Evolutionary conservation across 2,329 filamentous ascomycete species (phyloP).

Genomic region (Torrubiella hemipterigena): DNA sequence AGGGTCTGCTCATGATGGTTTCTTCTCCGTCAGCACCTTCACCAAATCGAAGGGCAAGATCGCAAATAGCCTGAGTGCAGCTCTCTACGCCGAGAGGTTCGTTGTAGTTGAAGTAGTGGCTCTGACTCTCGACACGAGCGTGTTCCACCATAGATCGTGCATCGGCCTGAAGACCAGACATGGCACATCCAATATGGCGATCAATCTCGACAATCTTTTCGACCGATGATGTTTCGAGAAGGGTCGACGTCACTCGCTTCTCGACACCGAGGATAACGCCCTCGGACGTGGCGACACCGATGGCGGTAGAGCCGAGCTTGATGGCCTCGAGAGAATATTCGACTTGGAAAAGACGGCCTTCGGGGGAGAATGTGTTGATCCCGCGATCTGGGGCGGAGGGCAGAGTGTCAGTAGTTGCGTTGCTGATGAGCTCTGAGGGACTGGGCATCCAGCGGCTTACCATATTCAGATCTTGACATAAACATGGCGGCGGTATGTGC

Average conservation of each 20-base stretch:
- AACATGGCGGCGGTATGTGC: slow-evolving; percentile 63
- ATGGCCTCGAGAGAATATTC: slow-evolving; percentile 99
- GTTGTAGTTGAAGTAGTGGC: slow-evolving; percentile 95
- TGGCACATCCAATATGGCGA: slow-evolving; percentile 96
- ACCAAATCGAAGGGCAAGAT: slow-evolving; percentile 88
- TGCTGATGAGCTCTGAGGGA: slow-evolving; percentile 10
- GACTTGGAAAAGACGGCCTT: slow-evolving; percentile 99
- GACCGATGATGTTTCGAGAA: slow-evolving; percentile 94
- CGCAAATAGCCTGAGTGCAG: slow-evolving; percentile 97
- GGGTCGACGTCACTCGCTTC: slow-evolving; percentile 95
- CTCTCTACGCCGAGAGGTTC: slow-evolving; percentile 91
- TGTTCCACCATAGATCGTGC: slow-evolving; percentile 97
- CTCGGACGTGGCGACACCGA: slow-evolving; percentile 90
- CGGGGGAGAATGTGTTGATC: slow-evolving; percentile 99
- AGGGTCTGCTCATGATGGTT: slow-evolving; percentile 96
- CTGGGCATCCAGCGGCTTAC: slow-evolving; percentile 41
- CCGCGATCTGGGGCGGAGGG: slow-evolving; percentile 63
- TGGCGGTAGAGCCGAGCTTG: slow-evolving; percentile 96
- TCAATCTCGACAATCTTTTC: slow-evolving; percentile 99
- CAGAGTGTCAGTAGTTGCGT: slow-evolving; percentile 19
- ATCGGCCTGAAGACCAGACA: slow-evolving; percentile 95
- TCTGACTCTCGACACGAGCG: slow-evolving; percentile 93
- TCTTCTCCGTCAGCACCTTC: slow-evolving; percentile 96
- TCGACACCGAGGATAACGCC: slow-evolving; percentile 95
- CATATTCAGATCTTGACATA: slow-evolving; percentile 99